Evolutionary conservation across 352 stramenopile genomes (phyloP), one percentile per base, ranked within the genome.

Genomic region (Pythium aquatile): DNA sequence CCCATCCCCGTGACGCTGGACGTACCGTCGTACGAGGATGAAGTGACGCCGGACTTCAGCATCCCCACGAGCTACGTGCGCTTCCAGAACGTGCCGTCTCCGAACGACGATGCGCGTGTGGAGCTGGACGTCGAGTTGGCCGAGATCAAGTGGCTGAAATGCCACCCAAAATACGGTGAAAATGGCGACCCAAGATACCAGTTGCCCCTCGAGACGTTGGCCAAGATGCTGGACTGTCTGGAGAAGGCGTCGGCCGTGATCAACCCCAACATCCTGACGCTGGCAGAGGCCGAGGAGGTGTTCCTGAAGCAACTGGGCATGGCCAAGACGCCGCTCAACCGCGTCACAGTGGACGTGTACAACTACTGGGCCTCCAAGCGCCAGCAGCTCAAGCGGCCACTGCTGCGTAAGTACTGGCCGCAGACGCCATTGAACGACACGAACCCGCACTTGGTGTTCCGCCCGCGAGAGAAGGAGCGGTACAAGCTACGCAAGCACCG

Each of bases 391-490:
- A 91, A 93, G 63, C 93, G 97, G 35, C 96, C 97, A 47, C 65
- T 99, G 37, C 61, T 99, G 28, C 88, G 97, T 40, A 86, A 95
- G 24, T 99, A 94, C 70, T 99, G 97, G 96, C 97, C 97, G 5
- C 84, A 97, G 51, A 99, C 97, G 11, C 84, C 92, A 7, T 74
- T 94, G 1, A 98, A 98, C 57, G 97, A 99, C 77, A 98, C 94
- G n/a, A 99, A 99, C 77, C 97, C 97, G 32, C 96, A 99, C 69
- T 71, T 96, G 55, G 97, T 99, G n/a, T 99, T 99, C 74, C 93
- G 97, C 17, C 97, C 96, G 24, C 87, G 97, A 39, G 95, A 99
- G 70, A 99, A 99, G 76, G 87, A 98, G 75, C 96, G 97, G 17
- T 98, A 98, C 77, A 98, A 98, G 71, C 76, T 99, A 8, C 83